Conservation (phyloP, 257 asterid genomes). For the Solanum paucissectum region DNA sequence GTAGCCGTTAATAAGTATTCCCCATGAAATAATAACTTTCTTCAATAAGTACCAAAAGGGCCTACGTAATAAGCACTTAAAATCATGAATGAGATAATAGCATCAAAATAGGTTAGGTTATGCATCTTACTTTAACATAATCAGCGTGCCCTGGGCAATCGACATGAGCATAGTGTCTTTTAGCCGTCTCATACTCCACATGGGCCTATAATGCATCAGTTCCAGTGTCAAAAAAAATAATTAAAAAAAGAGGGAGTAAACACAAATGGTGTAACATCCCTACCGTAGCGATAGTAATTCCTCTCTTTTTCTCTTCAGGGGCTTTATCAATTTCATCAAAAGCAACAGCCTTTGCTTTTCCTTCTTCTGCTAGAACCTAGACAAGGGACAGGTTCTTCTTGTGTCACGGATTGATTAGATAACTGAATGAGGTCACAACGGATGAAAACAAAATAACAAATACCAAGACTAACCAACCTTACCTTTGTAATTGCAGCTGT, state of each 20-base stretch:
- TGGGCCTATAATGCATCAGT: slow-evolving; percentile 57
- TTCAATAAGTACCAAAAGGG: background rate
- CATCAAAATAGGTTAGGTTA: background rate
- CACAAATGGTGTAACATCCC: background rate
- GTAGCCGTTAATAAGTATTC: background rate
- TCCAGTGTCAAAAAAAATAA: background rate
- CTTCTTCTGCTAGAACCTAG: slow-evolving; percentile 82
- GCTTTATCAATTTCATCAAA: slow-evolving; percentile 98
- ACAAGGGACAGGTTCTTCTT: background rate
- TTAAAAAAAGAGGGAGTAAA: background rate
- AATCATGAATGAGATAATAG: background rate
- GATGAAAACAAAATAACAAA: background rate
- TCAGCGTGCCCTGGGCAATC: slow-evolving; percentile 99
- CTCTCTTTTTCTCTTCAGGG: slow-evolving; percentile 96
- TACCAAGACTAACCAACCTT: background rate
- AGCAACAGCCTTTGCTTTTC: slow-evolving; percentile 84
- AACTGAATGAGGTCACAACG: background rate
- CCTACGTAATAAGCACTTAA: background rate
- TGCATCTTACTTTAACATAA: slow-evolving; percentile 67
- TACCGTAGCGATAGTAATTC: slow-evolving; percentile 93
- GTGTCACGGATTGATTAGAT: background rate
- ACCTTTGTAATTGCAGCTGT: slow-evolving; percentile 97
- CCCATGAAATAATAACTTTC: background rate
- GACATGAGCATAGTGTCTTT: slow-evolving; percentile 94
- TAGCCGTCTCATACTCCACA: slow-evolving; percentile 85